A percentile compares a stretch with the other conserved stretches of the same genome.
Conservation (phyloP, 2,329 filamentous ascomycete genomes). For the Phaeoacremonium minimum region DNA sequence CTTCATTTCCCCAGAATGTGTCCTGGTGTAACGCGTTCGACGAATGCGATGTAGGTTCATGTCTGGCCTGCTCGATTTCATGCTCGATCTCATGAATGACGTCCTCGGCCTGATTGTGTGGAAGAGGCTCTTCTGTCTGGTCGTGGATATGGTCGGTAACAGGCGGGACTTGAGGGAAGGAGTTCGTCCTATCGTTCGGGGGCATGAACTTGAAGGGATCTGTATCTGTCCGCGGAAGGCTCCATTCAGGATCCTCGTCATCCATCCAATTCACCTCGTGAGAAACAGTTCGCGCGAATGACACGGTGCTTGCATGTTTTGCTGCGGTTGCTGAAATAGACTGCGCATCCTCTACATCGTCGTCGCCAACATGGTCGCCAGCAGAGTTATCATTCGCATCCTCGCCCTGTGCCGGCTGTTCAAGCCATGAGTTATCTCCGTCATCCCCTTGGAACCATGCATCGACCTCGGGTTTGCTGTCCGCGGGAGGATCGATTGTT, state of each 20-base stretch:
- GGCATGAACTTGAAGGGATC: constrained; percentile 60
- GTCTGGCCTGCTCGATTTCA: constrained; percentile 37
- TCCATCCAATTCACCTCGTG: constrained; percentile 56
- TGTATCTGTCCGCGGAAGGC: constrained; percentile 42
- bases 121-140: constrained; percentile 32
- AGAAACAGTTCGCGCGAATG: constrained; percentile 60
- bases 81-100: constrained; percentile 49
- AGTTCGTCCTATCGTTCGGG: constrained; percentile 54
- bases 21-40: constrained; percentile 7
- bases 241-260: constrained; percentile 56
- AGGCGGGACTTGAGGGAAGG: constrained; percentile 55
- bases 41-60: constrained; percentile 18
- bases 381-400: constrained; percentile 3
- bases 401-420: neutral
- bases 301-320: constrained; percentile 57
- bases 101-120: constrained; percentile 47
- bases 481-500: no score
- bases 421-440: no score
- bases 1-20: constrained; percentile 10
- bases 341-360: constrained; percentile 7
- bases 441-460: no score
- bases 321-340: constrained; percentile 21
- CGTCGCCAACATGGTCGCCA: constrained; percentile 7
- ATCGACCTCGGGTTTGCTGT: no score
- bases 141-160: constrained; percentile 21